Conservation (phyloP, 176 grass and related monocot genomes). For the Juncus inflexus region DNA sequence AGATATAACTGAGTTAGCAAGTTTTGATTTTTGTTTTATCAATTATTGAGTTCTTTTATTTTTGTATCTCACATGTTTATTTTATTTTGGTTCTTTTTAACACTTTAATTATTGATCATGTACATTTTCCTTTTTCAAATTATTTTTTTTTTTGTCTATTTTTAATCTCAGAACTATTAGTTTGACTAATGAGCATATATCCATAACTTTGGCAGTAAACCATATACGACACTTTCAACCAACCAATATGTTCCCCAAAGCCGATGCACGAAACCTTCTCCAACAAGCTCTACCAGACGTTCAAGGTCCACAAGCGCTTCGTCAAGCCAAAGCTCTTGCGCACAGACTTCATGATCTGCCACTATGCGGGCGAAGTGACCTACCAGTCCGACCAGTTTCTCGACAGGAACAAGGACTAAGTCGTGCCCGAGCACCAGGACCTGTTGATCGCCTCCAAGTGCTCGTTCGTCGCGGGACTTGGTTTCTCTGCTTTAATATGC, state of each 20-base stretch:
- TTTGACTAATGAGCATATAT: too few relatives aligned
- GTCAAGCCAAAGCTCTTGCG: slow-evolving; percentile 92
- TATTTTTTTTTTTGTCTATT: too few relatives aligned
- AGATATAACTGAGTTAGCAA: too few relatives aligned
- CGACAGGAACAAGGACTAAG: slow-evolving; percentile 99
- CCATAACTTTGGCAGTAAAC: too few relatives aligned
- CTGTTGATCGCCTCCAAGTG: slow-evolving; percentile 90
- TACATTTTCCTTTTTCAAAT: too few relatives aligned
- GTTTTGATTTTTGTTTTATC: too few relatives aligned
- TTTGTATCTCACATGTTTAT: too few relatives aligned
- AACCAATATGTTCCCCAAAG: slow-evolving; percentile 92
- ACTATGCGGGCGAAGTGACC: slow-evolving; percentile 94
- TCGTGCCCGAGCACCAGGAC: slow-evolving; percentile 95
- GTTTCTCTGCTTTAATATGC: too few relatives aligned
- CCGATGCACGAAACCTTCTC: slow-evolving; percentile 95
- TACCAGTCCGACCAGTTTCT: slow-evolving; percentile 97
- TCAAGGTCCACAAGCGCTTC: slow-evolving; percentile 79
- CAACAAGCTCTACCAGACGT: slow-evolving; percentile 96
- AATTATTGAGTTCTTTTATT: too few relatives aligned
- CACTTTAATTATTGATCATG: too few relatives aligned
- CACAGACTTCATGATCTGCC: slow-evolving; percentile 84
- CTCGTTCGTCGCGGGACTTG: slow-evolving; percentile 58
- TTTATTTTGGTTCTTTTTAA: too few relatives aligned
- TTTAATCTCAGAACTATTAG: too few relatives aligned
- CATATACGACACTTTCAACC: not conserved